Base-by-base conservation (phyloP, 1,284 basidiomycete species). In the Leccinum fuscescens region DNA sequence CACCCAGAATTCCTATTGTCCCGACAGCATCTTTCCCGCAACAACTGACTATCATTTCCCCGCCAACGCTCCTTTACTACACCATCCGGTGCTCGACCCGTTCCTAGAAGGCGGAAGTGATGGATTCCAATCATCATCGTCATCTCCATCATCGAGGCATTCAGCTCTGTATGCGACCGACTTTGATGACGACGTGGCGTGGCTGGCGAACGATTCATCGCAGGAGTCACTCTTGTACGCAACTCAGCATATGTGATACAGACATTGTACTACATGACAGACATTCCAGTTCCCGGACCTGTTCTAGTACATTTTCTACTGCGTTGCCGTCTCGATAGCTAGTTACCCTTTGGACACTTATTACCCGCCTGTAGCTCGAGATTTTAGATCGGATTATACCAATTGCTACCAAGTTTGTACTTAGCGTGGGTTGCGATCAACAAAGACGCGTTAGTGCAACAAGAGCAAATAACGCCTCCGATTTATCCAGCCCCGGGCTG, bases 81-180 rank as follows among this genome's bases (percentile, higher is more conserved):
- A 57, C 9, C 42, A 64, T 31, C 61, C 67, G n/a, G 14, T 51
- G 9, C 54, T 61, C 31, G 64, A 60, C 22, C 61, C 61, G 12
- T 66, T 69, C 51, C 48, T 57, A 29, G 67, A 65, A 59, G 48
- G 54, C 5, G 58, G 58, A 52, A 66, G 60, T 20, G 62, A 70
- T 22, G 59, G 56, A 33, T 65, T 58, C n/a, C 63, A 58, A 29
- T 74, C 73, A 14, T 57, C 56, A 4, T 69, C 63, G 22, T 65
- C 74, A 42, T 75, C 72, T 6, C 73, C 74, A 46, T 59, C 61
- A 14, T 75, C 73, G 39, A 64, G 54, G 15, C 64, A 65, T 56
- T 65, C 65, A 42, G 6, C 54, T 20, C 50, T 71, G 9, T 62
- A 65, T 57, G 35, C 55, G 14, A 44, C 48, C 24, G 42, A 61